Conservation (phyloP, 768 basidiomycete species). For the Suillus subalutaceus region DNA sequence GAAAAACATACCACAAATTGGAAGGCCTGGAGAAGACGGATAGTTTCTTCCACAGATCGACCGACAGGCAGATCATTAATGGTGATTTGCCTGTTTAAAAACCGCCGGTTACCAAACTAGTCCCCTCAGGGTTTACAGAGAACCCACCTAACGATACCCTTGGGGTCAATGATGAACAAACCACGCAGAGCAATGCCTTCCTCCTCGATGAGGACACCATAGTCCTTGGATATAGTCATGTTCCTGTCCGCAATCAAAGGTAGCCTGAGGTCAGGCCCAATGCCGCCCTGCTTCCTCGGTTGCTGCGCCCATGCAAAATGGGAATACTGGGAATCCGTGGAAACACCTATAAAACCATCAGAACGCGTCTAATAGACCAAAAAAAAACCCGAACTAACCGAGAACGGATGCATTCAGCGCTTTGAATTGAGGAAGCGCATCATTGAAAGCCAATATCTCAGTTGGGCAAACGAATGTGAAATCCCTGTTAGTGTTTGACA, state of each 20-base stretch:
- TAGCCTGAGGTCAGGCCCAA: slow-evolving; percentile 86
- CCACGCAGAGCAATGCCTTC: slow-evolving; percentile 88
- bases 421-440: slow-evolving; percentile 76
- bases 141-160: slow-evolving; percentile 68
- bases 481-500: slow-evolving; percentile 49
- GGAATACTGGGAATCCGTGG: slow-evolving; percentile 88
- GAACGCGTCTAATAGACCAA: slow-evolving; percentile 2
- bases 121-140: neutral
- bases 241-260: slow-evolving; percentile 80
- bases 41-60: slow-evolving; percentile 92
- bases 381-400: slow-evolving; percentile 46
- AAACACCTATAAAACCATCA: slow-evolving; percentile 54
- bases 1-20: slow-evolving; percentile 69
- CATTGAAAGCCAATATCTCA: slow-evolving; percentile 95
- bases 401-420: slow-evolving; percentile 75
- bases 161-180: slow-evolving; percentile 84
- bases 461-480: slow-evolving; percentile 95
- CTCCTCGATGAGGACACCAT: slow-evolving; percentile 87
- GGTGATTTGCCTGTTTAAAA: slow-evolving; percentile 66
- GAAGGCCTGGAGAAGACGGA: slow-evolving; percentile 92
- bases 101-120: neutral
- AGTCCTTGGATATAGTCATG: slow-evolving; percentile 81
- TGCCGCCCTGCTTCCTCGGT: slow-evolving; percentile 82
- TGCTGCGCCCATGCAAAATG: slow-evolving; percentile 88
- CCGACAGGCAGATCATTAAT: slow-evolving; percentile 94